Percentiles rank a stretch among this genome's conserved stretches.
phyloP scores from a whole-genome alignment of 225 moss, liverwort and hornwort species.

The Pseudisothecium myosuroides region DNA sequence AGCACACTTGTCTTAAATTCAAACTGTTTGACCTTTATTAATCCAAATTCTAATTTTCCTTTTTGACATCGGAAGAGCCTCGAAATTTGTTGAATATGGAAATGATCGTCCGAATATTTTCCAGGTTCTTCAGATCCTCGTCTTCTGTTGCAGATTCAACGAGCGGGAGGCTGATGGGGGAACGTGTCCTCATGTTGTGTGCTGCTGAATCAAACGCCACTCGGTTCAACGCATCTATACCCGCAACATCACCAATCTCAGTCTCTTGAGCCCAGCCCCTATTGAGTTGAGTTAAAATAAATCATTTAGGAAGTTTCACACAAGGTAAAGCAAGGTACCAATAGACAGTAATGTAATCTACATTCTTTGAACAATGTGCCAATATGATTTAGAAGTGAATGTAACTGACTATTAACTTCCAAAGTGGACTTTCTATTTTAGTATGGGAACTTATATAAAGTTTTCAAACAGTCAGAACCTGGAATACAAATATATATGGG shows the following conservation, averaged over 20 bases:
- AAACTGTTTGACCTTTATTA: too few species aligned
- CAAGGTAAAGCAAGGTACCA: too few species aligned
- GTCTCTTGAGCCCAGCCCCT: background rate
- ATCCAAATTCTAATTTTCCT: too few species aligned
- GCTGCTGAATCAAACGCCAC: slow-evolving; percentile 59
- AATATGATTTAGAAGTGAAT: background rate
- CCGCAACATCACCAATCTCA: slow-evolving; percentile 24
- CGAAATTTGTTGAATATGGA: slow-evolving; percentile 26
- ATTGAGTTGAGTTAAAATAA: too few species aligned
- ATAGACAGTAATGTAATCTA: too few species aligned
- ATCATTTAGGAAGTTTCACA: too few species aligned
- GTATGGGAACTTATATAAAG: too few species aligned
- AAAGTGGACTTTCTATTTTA: too few species aligned
- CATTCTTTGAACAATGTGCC: background rate
- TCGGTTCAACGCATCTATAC: slow-evolving; percentile 76
- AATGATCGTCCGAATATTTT: slow-evolving; percentile 69
- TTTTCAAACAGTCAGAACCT: background rate
- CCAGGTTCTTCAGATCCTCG: slow-evolving; percentile 72
- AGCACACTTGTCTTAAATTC: too few species aligned
- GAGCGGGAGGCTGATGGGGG: slow-evolving; percentile 46
- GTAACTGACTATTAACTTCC: background rate
- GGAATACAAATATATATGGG: background rate
- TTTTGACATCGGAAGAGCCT: background rate
- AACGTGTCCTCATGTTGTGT: slow-evolving; percentile 8
- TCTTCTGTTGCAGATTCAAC: slow-evolving; percentile 49